Percentiles rank a stretch among this genome's conserved stretches.
These are phyloP conservation scores for Moricandia arvensis DNA, from an alignment of 345 rosid species.

Conservation along the genomic window DNA sequence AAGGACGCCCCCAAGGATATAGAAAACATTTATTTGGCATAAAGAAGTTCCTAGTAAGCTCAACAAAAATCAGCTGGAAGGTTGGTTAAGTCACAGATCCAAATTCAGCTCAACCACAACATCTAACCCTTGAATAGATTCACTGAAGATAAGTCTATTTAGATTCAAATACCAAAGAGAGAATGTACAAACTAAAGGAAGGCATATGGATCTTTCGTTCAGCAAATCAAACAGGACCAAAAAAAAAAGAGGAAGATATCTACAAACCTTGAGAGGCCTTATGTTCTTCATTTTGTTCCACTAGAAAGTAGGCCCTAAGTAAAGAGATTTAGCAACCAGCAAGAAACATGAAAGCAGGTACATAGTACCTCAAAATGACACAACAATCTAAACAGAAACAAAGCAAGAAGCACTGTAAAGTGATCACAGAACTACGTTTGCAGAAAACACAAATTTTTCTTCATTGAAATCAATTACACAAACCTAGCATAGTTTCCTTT, in stretches of 20 bases:
- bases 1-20: background rate
- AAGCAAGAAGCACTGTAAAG: slow-evolving; percentile 1
- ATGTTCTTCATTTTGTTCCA: background rate
- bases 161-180: background rate
- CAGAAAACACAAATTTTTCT: background rate
- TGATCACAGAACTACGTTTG: background rate
- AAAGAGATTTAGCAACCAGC: slow-evolving; percentile 1
- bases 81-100: slow-evolving; percentile 14
- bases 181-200: background rate
- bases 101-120: slow-evolving; percentile 34
- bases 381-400: background rate
- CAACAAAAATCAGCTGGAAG: slow-evolving; percentile 23
- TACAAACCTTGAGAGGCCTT: background rate
- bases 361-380: background rate
- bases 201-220: background rate
- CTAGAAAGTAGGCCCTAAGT: slow-evolving; percentile 6
- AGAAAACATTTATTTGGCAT: background rate
- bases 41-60: background rate
- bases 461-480: background rate
- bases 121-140: slow-evolving; percentile 4
- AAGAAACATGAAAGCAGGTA: background rate
- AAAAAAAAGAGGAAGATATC: background rate
- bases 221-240: background rate
- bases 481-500: background rate
- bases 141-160: background rate